phyloP scores from a whole-genome alignment of 2,329 filamentous ascomycete species.

The Penicillium brasilianum region DNA sequence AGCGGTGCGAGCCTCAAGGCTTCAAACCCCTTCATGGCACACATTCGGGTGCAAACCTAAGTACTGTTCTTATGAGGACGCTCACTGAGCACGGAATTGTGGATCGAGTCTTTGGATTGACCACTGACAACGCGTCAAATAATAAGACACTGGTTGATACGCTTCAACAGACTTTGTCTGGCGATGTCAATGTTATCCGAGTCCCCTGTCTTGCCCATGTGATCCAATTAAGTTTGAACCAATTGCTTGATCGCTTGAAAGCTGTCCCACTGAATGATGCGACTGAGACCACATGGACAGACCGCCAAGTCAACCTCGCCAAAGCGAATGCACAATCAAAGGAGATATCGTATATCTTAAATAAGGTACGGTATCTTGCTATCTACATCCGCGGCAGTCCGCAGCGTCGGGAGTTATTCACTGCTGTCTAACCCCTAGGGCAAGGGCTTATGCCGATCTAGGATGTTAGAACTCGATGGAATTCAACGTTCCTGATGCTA shows the following conservation, averaged over 20 bases:
- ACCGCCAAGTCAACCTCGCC: background rate
- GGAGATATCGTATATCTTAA: background rate
- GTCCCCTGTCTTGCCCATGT: constrained; percentile 13
- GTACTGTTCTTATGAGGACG: background rate
- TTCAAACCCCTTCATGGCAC: constrained; percentile 2
- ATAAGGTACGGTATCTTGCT: background rate
- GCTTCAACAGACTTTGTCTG: background rate
- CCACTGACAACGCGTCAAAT: constrained; percentile 16
- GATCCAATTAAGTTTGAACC: constrained; percentile 10
- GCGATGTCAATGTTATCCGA: background rate
- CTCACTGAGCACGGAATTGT: constrained; percentile 6
- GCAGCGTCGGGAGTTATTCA: background rate
- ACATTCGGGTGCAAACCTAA: background rate
- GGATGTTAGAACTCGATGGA: background rate
- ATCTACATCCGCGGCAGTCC: background rate
- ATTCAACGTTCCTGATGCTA: background rate
- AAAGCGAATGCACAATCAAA: background rate
- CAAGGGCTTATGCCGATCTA: background rate
- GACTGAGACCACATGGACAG: background rate
- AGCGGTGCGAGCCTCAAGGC: too few species aligned
- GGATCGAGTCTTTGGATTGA: constrained; percentile 9
- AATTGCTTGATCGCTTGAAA: constrained; percentile 13
- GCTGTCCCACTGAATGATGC: constrained; percentile 8
- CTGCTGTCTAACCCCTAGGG: background rate
- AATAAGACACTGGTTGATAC: constrained; percentile 10